Percentiles rank a stretch among this genome's conserved stretches.
Evolutionary conservation across 345 rosid species (phyloP).

Genomic region (Trapa bicornis): DNA sequence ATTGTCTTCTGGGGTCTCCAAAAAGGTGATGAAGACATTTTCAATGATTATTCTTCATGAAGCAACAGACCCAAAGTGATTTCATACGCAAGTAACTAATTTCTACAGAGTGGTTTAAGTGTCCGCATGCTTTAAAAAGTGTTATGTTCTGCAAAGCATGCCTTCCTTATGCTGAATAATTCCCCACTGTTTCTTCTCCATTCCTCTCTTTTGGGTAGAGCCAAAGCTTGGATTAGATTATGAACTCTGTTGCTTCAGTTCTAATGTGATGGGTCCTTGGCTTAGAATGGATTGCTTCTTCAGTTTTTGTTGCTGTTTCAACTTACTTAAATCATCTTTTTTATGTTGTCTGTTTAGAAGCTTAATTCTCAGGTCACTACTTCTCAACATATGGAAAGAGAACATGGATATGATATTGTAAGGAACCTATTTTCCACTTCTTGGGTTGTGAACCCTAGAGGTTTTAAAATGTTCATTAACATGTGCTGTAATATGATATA

Average conservation of each 20-base stretch:
- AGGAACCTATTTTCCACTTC: conserved; percentile 17
- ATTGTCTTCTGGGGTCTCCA: background rate
- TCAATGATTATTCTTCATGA: background rate
- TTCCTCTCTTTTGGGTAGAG: background rate
- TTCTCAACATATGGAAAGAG: conserved; percentile 63
- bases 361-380: conserved; percentile 76
- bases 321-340: conserved; percentile 1
- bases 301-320: background rate
- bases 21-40: background rate
- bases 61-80: background rate
- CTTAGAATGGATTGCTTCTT: background rate
- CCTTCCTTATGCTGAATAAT: background rate
- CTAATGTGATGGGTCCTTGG: background rate
- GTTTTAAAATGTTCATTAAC: background rate
- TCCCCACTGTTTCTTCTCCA: background rate
- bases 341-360: conserved; percentile 26
- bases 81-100: background rate
- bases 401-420: conserved; percentile 71
- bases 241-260: background rate
- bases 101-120: background rate
- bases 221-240: background rate
- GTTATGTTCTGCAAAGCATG: background rate
- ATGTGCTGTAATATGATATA: conserved; percentile 11
- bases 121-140: background rate
- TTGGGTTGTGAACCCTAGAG: background rate